Evolutionary conservation across 805 yeast species (phyloP).

Genomic region (Monosporozyma solicola): DNA sequence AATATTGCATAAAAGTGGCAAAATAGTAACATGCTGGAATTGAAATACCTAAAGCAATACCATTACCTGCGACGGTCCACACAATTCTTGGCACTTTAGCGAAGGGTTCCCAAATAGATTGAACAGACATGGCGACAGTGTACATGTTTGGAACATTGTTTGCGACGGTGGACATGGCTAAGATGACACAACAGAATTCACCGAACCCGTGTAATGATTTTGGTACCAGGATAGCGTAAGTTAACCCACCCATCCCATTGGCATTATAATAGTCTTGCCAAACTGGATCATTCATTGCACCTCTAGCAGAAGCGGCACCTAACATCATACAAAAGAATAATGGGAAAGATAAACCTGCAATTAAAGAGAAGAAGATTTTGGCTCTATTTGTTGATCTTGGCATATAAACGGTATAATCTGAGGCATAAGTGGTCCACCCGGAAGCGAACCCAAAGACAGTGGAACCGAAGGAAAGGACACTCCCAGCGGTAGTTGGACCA

Average conservation of each 20-base stretch:
- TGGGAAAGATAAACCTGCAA: slow-evolving; percentile 58
- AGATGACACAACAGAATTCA: slow-evolving; percentile 74
- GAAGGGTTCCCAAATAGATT: slow-evolving; percentile 71
- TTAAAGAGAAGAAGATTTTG: slow-evolving; percentile 56
- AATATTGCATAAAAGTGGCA: slow-evolving; percentile 63
- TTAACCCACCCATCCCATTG: slow-evolving; percentile 70
- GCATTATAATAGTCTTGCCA: slow-evolving; percentile 45
- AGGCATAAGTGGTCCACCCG: slow-evolving; percentile 90
- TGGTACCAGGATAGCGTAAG: slow-evolving; percentile 66
- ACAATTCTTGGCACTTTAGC: slow-evolving; percentile 68
- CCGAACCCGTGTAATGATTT: slow-evolving; percentile 84
- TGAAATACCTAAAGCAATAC: slow-evolving; percentile 71
- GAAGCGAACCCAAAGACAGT: slow-evolving; percentile 81
- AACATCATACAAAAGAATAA: slow-evolving; percentile 62
- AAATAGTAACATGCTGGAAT: slow-evolving; percentile 81
- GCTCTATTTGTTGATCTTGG: slow-evolving; percentile 50
- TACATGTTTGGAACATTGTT: slow-evolving; percentile 93
- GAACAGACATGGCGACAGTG: slow-evolving; percentile 80
- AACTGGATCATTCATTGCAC: slow-evolving; percentile 37
- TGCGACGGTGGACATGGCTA: slow-evolving; percentile 80
- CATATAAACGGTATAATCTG: slow-evolving; percentile 88
- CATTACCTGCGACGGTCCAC: slow-evolving; percentile 75
- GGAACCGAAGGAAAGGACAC: slow-evolving; percentile 74
- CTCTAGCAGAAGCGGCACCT: slow-evolving; percentile 83
- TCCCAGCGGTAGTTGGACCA: slow-evolving; percentile 67